Percentiles rank a stretch among this genome's conserved stretches.
Evolutionary conservation across 2,329 filamentous ascomycete species (phyloP).

Genomic region (Didymella glomerata): DNA sequence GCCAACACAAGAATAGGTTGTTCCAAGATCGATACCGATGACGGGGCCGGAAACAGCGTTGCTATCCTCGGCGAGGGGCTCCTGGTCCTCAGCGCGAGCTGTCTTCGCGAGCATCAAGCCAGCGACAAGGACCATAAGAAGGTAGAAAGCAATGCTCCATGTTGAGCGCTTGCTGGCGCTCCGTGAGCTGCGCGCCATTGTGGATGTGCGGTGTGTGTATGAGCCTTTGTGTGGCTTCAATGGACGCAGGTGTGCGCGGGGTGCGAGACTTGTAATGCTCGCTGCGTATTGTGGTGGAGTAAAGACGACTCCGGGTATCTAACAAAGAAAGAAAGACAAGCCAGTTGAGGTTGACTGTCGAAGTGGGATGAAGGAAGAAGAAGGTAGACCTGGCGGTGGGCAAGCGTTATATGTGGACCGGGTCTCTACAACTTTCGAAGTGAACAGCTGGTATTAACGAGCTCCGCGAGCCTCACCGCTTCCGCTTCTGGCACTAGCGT

Average conservation of each 20-base stretch:
- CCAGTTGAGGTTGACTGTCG: constrained; percentile 29
- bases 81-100: constrained; percentile 76
- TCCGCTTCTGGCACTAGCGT: constrained; percentile 33
- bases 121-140: constrained; percentile 84
- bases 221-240: constrained; percentile 27
- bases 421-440: constrained; percentile 39
- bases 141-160: constrained; percentile 91
- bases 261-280: constrained; percentile 39
- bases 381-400: constrained; percentile 32
- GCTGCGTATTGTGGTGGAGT: constrained; percentile 26
- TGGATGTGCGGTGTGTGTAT: constrained; percentile 44
- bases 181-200: constrained; percentile 67
- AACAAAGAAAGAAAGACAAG: constrained; percentile 36
- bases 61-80: constrained; percentile 67
- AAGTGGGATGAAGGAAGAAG: constrained; percentile 33
- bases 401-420: constrained; percentile 43
- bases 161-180: constrained; percentile 76
- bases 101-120: constrained; percentile 84
- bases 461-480: constrained; percentile 29
- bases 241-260: constrained; percentile 28
- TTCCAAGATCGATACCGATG: constrained; percentile 90
- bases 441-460: constrained; percentile 46
- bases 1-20: constrained; percentile 93
- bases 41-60: constrained; percentile 56
- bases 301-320: constrained; percentile 43